Evolutionary conservation across 1,284 basidiomycete genomes (phyloP), one percentile per base, ranked within the genome.

Genomic region (Ceratobasidium sp.): DNA sequence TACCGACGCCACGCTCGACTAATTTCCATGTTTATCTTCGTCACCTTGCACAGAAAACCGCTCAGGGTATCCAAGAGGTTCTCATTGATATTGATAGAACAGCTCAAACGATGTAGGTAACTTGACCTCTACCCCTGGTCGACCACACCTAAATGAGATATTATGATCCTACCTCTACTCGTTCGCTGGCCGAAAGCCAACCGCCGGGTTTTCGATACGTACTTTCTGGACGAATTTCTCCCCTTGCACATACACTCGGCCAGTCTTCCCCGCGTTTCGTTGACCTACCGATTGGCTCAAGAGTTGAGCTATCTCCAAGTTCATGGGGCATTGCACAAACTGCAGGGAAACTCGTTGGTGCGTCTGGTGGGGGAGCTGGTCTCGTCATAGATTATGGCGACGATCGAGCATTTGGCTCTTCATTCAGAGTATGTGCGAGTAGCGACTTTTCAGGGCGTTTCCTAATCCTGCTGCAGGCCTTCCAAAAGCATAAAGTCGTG

Each of bases 311-410:
- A 3, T 93, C 91, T 0, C 88, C 88, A 0, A 83, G 86, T 0
- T 84, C 88, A 1, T 92, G 87, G 79, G 87, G 86, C 74, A 86
- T 89, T 61, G 91, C 90, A 12, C 84, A 86, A 0, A 82, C 84
- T 54, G 80, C 94, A 16, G 92, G 88, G 2, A 84, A 89, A 75
- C 79, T 95, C 1, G 78, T 95, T 2, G 54, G 48, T 16, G 72
- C 54, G 61, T 75, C 49, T 73, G 70, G 73, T 4, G 78, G 78
- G 0, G 88, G 90, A 2, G 94, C 90, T 59, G 96, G 88, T 0
- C 82, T 99, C 58, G 85, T 98, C 16, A 83, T 98, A 14, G 97
- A 99, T 80, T 99, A 99, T 78, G 97, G 97, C 3, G 88, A 84
- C 33, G 87, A 90, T 69, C 83, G 87, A 61, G 86, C 84, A 2